phyloP scores from a whole-genome alignment of 768 basidiomycete species.

The Pleurotus citrinopileatus region DNA sequence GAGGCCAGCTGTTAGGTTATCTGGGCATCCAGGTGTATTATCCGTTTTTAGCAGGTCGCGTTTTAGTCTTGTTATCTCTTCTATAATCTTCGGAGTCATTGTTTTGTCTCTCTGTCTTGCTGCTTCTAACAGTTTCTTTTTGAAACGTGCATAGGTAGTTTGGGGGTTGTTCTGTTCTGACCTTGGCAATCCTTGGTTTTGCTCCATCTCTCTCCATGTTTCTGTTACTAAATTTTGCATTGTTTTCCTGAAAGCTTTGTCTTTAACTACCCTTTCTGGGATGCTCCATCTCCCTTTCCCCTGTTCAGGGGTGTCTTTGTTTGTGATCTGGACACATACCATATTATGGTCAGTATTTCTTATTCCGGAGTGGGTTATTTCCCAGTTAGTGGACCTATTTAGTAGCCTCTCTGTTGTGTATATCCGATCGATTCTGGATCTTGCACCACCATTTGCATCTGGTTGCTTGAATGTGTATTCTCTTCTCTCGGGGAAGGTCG shows the following conservation, averaged over 20 bases:
- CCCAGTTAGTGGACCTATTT: conserved; percentile 20
- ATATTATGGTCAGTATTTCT: conserved; percentile 28
- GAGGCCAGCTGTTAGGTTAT: not conserved
- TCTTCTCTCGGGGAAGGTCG: conserved; percentile 15
- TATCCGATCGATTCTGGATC: conserved; percentile 34
- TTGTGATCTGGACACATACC: conserved; percentile 18
- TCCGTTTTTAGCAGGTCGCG: not conserved
- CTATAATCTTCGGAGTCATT: conserved; percentile 6
- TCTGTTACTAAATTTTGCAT: not conserved
- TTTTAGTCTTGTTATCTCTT: not conserved
- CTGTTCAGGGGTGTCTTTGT: conserved; percentile 20
- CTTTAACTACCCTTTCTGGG: conserved; percentile 17
- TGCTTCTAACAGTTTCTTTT: not conserved
- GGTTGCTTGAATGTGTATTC: conserved; percentile 26
- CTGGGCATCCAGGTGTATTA: not conserved
- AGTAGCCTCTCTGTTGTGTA: conserved; percentile 20
- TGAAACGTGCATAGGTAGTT: conserved; percentile 8
- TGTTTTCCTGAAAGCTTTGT: conserved; percentile 15
- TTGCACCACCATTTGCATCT: not conserved
- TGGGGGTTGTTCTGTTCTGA: conserved; percentile 8
- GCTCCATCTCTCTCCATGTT: not conserved
- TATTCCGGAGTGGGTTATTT: conserved; percentile 18
- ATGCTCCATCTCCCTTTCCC: conserved; percentile 31
- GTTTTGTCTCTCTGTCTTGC: conserved; percentile 13
- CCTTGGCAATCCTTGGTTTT: conserved; percentile 10